Evolutionary conservation across 257 asterid genomes (phyloP).

Genomic region (Capsicum pubescens): DNA sequence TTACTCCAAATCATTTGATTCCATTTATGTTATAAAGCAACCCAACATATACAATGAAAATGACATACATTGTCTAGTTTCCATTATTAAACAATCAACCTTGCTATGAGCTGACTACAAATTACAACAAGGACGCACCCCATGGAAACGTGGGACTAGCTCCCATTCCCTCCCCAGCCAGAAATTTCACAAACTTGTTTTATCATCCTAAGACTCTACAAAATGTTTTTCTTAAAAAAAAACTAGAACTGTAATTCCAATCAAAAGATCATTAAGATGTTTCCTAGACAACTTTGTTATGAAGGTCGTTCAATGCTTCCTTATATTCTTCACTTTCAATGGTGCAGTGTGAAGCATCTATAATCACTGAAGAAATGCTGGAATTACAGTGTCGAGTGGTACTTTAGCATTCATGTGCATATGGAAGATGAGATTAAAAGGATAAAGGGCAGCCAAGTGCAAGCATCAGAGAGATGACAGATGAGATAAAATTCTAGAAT

Average conservation of each 20-base stretch:
- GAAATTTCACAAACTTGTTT: neutral
- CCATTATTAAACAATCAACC: neutral
- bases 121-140: neutral
- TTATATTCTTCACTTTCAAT: neutral
- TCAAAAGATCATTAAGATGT: neutral
- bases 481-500: no score
- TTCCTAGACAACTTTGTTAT: neutral
- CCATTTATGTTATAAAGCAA: neutral
- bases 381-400: neutral
- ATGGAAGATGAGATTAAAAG: neutral
- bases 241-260: neutral
- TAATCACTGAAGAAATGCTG: no score
- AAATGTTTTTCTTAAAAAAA: neutral
- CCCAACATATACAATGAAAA: neutral
- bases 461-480: no score
- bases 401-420: neutral
- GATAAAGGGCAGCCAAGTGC: no score
- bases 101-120: neutral
- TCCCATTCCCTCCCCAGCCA: neutral
- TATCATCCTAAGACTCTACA: neutral
- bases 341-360: neutral
- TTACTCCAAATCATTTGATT: neutral
- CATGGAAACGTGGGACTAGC: neutral
- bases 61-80: slow-evolving; percentile 9
- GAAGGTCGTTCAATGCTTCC: neutral